Base-by-base conservation (phyloP, 2,329 filamentous ascomycete genomes). In the Trichoderma sp. region DNA sequence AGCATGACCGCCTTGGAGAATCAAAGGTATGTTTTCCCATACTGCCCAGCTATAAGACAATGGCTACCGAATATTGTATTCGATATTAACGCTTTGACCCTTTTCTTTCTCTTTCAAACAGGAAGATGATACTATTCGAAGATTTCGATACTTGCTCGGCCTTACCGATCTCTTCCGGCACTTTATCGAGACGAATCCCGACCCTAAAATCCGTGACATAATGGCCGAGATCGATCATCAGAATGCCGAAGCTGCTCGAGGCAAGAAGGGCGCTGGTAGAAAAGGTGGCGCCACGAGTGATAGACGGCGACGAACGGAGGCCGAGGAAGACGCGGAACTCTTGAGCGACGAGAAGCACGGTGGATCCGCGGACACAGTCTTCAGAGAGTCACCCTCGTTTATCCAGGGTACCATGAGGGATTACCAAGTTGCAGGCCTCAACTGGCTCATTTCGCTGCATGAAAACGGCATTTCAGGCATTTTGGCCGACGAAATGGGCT, bases 391-490 rank as follows among this genome's bases (percentile, higher is more conserved):
- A 3, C 97, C 97, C 14, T 85, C 92, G n/a, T 99, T 94, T 82
- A 92, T 99, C 77, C 86, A 97, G 18, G 93, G 97, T 62, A 87
- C 90, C 75, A 98, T 99, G 95, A 92, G 97, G 82, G 97, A 99
- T 84, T 99, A 99, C 85, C 97, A 99, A 84, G 89, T 99, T 79
- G 94, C 94, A 41, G 97, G 97, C 79, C 88, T 99, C 79, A 99
- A 99, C 84, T 99, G 97, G 97, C 90, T 99, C 63, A 95, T 99
- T 79, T 98, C 95, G 14, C 89, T 99, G 6, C 97, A 99, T 81
- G 97, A 99, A 85, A 99, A 99, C 81, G 97, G 97, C 87, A 99
- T 99, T 79, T 98, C 96, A 24, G 97, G 97, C 79, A 99, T 99
- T 78, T 88, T 99, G 67, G 97, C 97, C 77, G 97, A 99, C 82